phyloP scores from a whole-genome alignment of 306 rosid genomes.

The Citrullus amarus region DNA sequence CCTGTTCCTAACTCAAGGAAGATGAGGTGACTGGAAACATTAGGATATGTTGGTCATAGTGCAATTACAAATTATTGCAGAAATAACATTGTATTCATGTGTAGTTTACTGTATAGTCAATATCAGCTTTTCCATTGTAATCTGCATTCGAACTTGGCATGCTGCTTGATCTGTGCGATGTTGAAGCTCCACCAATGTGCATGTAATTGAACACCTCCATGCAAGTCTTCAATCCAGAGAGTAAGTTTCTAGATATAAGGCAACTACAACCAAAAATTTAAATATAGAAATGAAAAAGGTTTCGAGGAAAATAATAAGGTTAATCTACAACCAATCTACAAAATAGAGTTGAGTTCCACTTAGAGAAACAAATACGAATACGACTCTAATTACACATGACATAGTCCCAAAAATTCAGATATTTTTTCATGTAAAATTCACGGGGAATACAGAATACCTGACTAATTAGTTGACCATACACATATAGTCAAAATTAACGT shows the following conservation, averaged over 20 bases:
- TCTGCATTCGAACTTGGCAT: conserved; percentile 42
- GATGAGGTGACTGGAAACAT: not conserved
- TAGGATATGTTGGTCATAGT: not conserved
- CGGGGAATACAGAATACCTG: not conserved
- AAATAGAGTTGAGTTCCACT: not conserved
- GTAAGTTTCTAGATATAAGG: conserved; percentile 93
- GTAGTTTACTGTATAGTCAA: conserved; percentile 41
- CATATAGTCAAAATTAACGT: not conserved
- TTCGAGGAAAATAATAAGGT: not conserved
- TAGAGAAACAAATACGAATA: not conserved
- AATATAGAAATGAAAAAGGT: not conserved
- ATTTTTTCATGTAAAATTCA: not conserved
- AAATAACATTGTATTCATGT: not conserved
- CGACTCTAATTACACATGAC: not conserved
- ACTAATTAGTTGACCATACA: not conserved
- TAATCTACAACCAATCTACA: not conserved
- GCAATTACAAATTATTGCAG: not conserved
- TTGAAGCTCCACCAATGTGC: conserved; percentile 57
- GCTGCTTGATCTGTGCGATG: conserved; percentile 29
- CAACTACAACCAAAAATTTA: conserved; percentile 46
- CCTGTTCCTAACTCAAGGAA: conserved; percentile 45
- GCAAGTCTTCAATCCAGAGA: conserved; percentile 90
- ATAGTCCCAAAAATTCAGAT: not conserved
- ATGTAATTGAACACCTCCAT: conserved; percentile 66
- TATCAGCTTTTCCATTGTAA: conserved; percentile 44